Evolutionary conservation across 116 monocot genomes (phyloP), one percentile per base, ranked within the genome.

Genomic region (Posidonia oceanica): DNA sequence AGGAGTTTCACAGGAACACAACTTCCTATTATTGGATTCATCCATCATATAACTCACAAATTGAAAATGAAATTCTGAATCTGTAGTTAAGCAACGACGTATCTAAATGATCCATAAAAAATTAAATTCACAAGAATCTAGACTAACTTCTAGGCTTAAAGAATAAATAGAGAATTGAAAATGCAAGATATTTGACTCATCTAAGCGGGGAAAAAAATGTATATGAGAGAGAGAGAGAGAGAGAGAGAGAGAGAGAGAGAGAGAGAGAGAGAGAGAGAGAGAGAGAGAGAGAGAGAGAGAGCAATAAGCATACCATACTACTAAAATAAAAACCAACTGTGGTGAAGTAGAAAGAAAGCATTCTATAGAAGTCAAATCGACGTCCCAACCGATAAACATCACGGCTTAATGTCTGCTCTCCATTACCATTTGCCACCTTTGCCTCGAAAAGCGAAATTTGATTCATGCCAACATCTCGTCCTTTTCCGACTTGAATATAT

Each of bases 401-500:
- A 71, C 97, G 85, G 64, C 89, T 87, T 3, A 97, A 68, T 66
- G 92, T 89, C 72, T 97, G 97, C 60, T 97, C 97, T 44, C 89
- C 97, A 84, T 97, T 97, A 39, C 97, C 97, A 82, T 85, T 92
- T 56, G 97, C 85, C 14, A 97, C 92, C 69, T 97, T 97, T 39
- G 97, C 97, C 71, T 97, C 97, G 83, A 97, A 97, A 61, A 77
- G 71, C 14, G 97, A 97, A 71, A 97, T 89, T 72, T 97, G 97
- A 72, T 97, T 97, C 89, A 97, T 76, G 59, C 97, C 97, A 15
- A 97, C 97, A 79, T 97, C 97, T 69, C 97, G 87, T 1, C 97
- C 97, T 68, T 97, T 97, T 11, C 97, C 97, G 53, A 97, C 97
- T 82, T 97, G 92, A 61, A 96, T 91, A 71, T 96, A 96, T 72